phyloP scores from a whole-genome alignment of 768 basidiomycete species.

The Suillus sp. region DNA sequence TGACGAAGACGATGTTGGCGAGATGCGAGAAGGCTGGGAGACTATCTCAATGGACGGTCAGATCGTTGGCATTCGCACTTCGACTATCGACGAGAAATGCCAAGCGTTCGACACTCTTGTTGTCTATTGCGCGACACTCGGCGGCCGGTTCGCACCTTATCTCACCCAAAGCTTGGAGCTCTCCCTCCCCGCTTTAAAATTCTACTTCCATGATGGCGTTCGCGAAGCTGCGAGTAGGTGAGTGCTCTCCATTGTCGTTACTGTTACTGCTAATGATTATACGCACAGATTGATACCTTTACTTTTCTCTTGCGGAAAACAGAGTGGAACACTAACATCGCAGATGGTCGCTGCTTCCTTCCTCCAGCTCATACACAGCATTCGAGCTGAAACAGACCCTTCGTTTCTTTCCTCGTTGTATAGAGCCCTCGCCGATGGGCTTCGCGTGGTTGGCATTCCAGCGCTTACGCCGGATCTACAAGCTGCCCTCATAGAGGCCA shows the following conservation, averaged over 20 bases:
- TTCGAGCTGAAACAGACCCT: constrained; percentile 68
- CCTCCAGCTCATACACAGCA: constrained; percentile 61
- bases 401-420: constrained; percentile 79
- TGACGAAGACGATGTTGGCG: constrained; percentile 55
- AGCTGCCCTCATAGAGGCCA: constrained; percentile 62
- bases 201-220: constrained; percentile 86
- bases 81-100: constrained; percentile 83
- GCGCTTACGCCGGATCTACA: constrained; percentile 56
- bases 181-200: constrained; percentile 67
- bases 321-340: constrained; percentile 61
- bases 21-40: constrained; percentile 77
- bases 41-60: constrained; percentile 78
- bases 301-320: constrained; percentile 68
- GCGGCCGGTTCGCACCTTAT: constrained; percentile 69
- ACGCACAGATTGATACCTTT: constrained; percentile 65
- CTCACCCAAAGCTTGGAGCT: constrained; percentile 71
- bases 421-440: constrained; percentile 64
- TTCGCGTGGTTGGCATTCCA: constrained; percentile 58
- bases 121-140: constrained; percentile 73
- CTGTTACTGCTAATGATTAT: background rate
- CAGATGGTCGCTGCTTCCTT: constrained; percentile 73
- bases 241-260: constrained; percentile 25
- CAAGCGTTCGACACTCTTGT: constrained; percentile 88
- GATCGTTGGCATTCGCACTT: constrained; percentile 74
- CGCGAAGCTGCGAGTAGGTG: constrained; percentile 77